Evolutionary conservation across 352 stramenopile genomes (phyloP).

Genomic region (Globisporangium canariense): DNA sequence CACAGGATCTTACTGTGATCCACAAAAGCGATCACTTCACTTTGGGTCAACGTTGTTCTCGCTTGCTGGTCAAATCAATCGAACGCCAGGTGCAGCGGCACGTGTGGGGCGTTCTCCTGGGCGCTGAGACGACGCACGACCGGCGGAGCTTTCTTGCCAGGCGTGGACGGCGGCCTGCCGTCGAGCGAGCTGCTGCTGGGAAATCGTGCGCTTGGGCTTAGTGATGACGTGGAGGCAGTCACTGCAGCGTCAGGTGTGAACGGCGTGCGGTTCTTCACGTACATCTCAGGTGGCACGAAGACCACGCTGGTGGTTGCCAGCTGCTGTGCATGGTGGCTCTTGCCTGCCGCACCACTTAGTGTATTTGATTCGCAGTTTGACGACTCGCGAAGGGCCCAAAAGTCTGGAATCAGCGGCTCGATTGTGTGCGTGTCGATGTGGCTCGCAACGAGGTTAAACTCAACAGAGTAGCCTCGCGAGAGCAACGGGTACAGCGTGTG

Average conservation of each 20-base stretch:
- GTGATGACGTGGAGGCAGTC: neutral
- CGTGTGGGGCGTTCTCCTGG: conserved; percentile 4
- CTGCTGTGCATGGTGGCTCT: conserved; percentile 1
- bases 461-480: conserved; percentile 44
- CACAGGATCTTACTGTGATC: neutral
- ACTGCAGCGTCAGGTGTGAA: conserved; percentile 15
- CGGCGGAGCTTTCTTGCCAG: conserved; percentile 6
- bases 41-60: neutral
- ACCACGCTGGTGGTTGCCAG: conserved; percentile 7
- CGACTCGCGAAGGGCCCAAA: conserved; percentile 18
- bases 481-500: conserved; percentile 34
- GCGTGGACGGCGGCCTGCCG: neutral
- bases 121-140: conserved; percentile 1
- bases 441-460: conserved; percentile 45
- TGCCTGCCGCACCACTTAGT: neutral
- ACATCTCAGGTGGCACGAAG: conserved; percentile 47
- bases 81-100: neutral
- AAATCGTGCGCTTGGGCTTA: neutral
- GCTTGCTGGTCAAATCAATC: neutral
- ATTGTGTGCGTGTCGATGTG: conserved; percentile 60
- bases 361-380: neutral
- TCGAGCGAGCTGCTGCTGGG: neutral
- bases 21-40: conserved; percentile 3
- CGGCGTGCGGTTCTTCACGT: conserved; percentile 32
- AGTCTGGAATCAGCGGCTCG: conserved; percentile 42